These are phyloP conservation scores for Euphorbia peplus DNA, from an alignment of 345 rosid species.

Conservation along the genomic window DNA sequence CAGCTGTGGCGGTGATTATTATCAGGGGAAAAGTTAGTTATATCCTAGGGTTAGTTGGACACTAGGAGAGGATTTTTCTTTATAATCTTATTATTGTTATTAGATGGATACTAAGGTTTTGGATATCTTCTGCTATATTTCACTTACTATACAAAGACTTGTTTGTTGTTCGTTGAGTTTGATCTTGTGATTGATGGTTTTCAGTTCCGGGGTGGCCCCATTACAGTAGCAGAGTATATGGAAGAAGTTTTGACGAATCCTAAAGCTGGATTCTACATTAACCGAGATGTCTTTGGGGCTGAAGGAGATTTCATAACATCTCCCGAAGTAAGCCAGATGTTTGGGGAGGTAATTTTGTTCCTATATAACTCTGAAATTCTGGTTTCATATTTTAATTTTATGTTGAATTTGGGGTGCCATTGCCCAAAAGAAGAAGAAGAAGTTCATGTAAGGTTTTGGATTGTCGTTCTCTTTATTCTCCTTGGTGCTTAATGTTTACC, in stretches of 20 bases:
- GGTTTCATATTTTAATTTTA: slow-evolving; percentile 2
- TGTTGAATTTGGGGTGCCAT: not conserved
- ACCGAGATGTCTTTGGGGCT: slow-evolving; percentile 87
- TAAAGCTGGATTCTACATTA: slow-evolving; percentile 82
- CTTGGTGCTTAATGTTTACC: not conserved
- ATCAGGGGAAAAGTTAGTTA: no score
- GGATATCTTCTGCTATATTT: not conserved
- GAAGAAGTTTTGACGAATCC: slow-evolving; percentile 95
- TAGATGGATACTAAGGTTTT: no score
- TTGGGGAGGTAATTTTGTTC: slow-evolving; percentile 68
- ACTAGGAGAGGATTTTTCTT: no score
- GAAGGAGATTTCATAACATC: slow-evolving; percentile 95
- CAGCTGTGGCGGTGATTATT: no score
- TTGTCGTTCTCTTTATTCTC: not conserved
- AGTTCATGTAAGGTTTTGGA: not conserved
- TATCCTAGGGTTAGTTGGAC: no score
- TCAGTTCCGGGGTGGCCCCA: slow-evolving; percentile 92
- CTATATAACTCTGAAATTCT: not conserved
- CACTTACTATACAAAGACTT: not conserved
- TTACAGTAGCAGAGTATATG: slow-evolving; percentile 90
- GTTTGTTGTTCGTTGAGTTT: slow-evolving; percentile 4
- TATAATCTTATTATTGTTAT: no score
- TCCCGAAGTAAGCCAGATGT: slow-evolving; percentile 97
- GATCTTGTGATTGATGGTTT: slow-evolving; percentile 16
- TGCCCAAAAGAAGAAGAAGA: no score